Conservation (phyloP, 352 stramenopile species). For the Phytopythium montanum region DNA sequence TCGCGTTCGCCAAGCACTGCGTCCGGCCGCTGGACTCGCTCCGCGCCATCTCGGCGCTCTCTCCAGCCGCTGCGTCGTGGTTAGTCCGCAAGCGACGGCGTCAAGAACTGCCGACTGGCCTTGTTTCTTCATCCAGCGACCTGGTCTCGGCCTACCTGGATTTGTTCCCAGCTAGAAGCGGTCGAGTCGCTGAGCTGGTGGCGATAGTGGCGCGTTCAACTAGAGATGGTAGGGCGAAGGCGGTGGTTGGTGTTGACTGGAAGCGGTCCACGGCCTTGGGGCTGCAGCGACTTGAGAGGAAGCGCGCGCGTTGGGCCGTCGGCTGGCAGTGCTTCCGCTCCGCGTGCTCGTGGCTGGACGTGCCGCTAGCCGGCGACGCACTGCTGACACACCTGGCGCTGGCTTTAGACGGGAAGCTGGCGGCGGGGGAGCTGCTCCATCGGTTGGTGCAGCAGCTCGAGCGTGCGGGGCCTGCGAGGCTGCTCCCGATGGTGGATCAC, state of each 20-base stretch:
- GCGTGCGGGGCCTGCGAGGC: constrained; percentile 13
- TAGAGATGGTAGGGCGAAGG: background rate
- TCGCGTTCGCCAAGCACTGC: constrained; percentile 22
- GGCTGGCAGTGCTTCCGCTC: constrained; percentile 69
- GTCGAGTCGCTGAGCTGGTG: background rate
- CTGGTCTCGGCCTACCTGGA: background rate
- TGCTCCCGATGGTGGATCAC: constrained; percentile 37
- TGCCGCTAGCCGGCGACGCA: constrained; percentile 25
- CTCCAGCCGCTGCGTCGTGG: background rate
- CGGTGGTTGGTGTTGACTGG: constrained; percentile 13
- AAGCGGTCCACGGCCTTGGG: constrained; percentile 29
- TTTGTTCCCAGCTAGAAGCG: background rate
- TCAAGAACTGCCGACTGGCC: background rate
- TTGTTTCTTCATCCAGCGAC: background rate
- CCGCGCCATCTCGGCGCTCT: background rate
- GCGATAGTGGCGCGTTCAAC: constrained; percentile 1
- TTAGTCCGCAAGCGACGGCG: background rate
- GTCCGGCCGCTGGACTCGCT: constrained; percentile 16
- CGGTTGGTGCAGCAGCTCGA: constrained; percentile 34
- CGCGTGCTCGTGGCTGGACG: constrained; percentile 52
- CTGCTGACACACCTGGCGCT: constrained; percentile 37
- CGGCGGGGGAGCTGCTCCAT: constrained; percentile 22
- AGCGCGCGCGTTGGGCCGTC: constrained; percentile 36
- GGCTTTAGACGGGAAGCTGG: constrained; percentile 60
- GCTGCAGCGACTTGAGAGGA: constrained; percentile 19